Base-by-base conservation (phyloP, 2,329 filamentous ascomycete genomes). In the Drechslerella dactyloides region DNA sequence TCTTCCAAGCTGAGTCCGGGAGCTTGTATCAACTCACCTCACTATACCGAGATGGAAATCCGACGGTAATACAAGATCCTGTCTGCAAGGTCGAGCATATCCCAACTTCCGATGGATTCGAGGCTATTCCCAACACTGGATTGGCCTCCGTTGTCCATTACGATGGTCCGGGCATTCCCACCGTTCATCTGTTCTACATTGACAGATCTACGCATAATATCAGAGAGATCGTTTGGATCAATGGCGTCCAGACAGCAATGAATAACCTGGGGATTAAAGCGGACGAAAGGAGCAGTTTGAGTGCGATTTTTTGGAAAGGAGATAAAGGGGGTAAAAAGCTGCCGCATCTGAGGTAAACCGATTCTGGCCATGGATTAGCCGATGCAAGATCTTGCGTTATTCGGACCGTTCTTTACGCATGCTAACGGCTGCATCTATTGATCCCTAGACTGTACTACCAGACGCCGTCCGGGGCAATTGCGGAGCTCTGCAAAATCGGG, bases 111-210 rank as follows among this genome's bases (percentile, higher is more conserved):
- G 0, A 55, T 5, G 58, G 58, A 23, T 30, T 19, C 0, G 51
- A 44, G 11, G 60, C 60, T 21, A 15, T 42, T 17, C 37, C 60
- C 60, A 19, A 51, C 60, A 35, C 60, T 37, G n/a, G 42, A 27
- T 13, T 68, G 21, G 50, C 63, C 10, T 27, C 37, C 0, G n/a
- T 68, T 6, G 13, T 33, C 2, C 35, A 60, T 35, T 21, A 42
- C 8, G 24, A 55, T 19, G 63, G 40, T 11, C 50, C 51, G 4
- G 46, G 21, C 30, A 21, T 27, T 1, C 63, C 52, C 17, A 33
- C 51, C 0, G 19, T 60, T 3, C 63, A 68, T 21, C 17, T 68
- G 2, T 68, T 68, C 30, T 68, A 68, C n/a, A 48, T 68, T 4
- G 63, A 68, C 13, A 55, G 48, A 19, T 23, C 57, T 2, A 17